Percentiles rank a stretch among this genome's conserved stretches.
Evolutionary conservation across 2,329 filamentous ascomycete genomes (phyloP).

Genomic region (Colletotrichum incanum): DNA sequence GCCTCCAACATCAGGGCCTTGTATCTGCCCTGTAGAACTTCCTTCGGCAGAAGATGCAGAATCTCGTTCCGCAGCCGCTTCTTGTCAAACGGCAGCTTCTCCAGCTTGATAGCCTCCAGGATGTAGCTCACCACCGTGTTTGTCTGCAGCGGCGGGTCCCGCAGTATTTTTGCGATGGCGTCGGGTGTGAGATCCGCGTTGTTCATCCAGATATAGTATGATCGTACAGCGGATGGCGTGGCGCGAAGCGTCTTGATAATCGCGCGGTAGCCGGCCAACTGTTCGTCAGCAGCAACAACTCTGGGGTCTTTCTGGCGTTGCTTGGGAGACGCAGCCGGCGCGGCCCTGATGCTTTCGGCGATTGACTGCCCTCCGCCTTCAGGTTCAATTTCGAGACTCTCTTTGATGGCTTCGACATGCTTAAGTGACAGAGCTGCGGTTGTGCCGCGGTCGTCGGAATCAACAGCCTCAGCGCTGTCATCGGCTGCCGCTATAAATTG

Average conservation of each 20-base stretch:
- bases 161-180: conserved; percentile 69
- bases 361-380: conserved; percentile 41
- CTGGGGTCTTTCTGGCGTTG: conserved; percentile 56
- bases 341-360: conserved; percentile 38
- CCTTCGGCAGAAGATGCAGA: conserved; percentile 52
- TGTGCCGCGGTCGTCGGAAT: conserved; percentile 47
- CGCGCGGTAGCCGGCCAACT: conserved; percentile 55
- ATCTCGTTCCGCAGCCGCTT: conserved; percentile 63
- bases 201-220: conserved; percentile 76
- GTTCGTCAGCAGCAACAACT: conserved; percentile 60
- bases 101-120: conserved; percentile 66
- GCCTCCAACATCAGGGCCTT: conserved; percentile 48
- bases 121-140: conserved; percentile 74
- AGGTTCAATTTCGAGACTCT: conserved; percentile 48
- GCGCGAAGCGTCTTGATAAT: conserved; percentile 48
- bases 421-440: conserved; percentile 13
- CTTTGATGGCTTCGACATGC: conserved; percentile 26
- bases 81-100: conserved; percentile 66
- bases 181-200: conserved; percentile 64
- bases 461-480: conserved; percentile 51
- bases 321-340: conserved; percentile 26
- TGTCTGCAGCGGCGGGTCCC: conserved; percentile 71
- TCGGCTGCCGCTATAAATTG: conserved; percentile 49
- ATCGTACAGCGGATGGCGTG: conserved; percentile 60
- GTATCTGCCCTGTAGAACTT: conserved; percentile 47